Evolutionary conservation across 192 early-diverging fungal species (phyloP).

Genomic region (Geranomyces variabilis): DNA sequence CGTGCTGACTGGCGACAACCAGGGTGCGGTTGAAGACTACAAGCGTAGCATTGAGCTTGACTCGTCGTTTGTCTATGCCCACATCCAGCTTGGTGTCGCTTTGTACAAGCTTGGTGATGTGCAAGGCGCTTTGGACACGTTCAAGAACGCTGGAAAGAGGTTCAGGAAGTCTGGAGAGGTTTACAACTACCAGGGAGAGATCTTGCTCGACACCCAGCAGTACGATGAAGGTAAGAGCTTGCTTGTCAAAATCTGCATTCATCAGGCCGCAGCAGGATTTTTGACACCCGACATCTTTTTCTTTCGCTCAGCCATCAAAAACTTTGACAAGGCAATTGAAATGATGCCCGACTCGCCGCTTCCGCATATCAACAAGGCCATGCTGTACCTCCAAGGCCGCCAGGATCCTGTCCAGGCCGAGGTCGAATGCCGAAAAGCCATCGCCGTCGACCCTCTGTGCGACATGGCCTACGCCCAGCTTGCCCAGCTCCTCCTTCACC

Average conservation of each 20-base stretch:
- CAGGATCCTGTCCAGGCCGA: slow-evolving; percentile 76
- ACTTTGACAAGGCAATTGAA: slow-evolving; percentile 88
- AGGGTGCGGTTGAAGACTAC: slow-evolving; percentile 84
- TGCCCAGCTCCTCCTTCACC: slow-evolving; percentile 58
- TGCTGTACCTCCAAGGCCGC: slow-evolving; percentile 71
- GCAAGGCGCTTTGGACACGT: slow-evolving; percentile 72
- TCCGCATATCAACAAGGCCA: slow-evolving; percentile 96
- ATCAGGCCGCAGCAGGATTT: not conserved
- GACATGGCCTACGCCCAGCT: slow-evolving; percentile 93
- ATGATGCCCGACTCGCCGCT: slow-evolving; percentile 83
- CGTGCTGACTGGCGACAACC: slow-evolving; percentile 83
- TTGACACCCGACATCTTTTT: not conserved
- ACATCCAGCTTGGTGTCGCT: slow-evolving; percentile 94
- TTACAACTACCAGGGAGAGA: slow-evolving; percentile 97
- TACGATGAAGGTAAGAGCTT: slow-evolving; percentile 62
- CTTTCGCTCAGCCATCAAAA: slow-evolving; percentile 59
- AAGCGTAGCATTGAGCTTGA: slow-evolving; percentile 78
- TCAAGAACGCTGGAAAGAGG: slow-evolving; percentile 75
- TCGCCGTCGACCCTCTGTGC: slow-evolving; percentile 92
- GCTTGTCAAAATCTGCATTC: not conserved
- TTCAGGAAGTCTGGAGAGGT: slow-evolving; percentile 85
- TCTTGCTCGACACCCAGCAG: slow-evolving; percentile 83
- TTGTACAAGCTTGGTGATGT: slow-evolving; percentile 87
- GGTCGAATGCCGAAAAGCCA: slow-evolving; percentile 74
- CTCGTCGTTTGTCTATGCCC: slow-evolving; percentile 78